Evolutionary conservation across 805 yeast genomes (phyloP).

Genomic region (Candida argentea): DNA sequence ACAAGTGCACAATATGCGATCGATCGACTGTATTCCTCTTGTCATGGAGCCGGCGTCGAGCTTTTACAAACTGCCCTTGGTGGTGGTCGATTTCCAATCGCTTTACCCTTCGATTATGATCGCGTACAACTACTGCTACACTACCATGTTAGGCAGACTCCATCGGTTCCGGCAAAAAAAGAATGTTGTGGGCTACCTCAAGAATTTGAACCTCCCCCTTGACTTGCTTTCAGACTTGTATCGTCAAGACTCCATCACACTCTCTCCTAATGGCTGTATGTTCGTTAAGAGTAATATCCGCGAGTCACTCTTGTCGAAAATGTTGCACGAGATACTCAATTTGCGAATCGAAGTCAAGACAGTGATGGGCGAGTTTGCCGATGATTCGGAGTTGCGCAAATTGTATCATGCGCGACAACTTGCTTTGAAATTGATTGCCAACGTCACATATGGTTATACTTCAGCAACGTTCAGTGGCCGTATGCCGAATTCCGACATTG

Average conservation of each 20-base stretch:
- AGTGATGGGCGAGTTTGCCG: constrained; percentile 48
- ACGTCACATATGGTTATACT: constrained; percentile 93
- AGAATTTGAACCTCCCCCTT: constrained; percentile 32
- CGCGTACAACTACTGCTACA: constrained; percentile 83
- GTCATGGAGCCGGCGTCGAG: constrained; percentile 88
- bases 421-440: constrained; percentile 84
- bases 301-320: constrained; percentile 65
- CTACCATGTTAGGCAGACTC: constrained; percentile 59
- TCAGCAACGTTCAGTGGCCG: constrained; percentile 93
- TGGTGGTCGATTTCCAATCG: constrained; percentile 89
- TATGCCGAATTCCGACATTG: constrained; percentile 94
- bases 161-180: constrained; percentile 38
- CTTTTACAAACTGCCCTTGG: constrained; percentile 78
- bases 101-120: constrained; percentile 87
- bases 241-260: constrained; percentile 39
- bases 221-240: constrained; percentile 46
- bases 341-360: constrained; percentile 70
- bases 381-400: constrained; percentile 39
- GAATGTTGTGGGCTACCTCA: constrained; percentile 48
- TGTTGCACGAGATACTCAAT: constrained; percentile 76
- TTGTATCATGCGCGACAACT: constrained; percentile 69
- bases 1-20: constrained; percentile 75
- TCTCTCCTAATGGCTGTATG: constrained; percentile 84
- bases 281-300: constrained; percentile 61
- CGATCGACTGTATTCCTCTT: constrained; percentile 80